phyloP scores from a whole-genome alignment of 2,329 filamentous ascomycete genomes.

The Talaromyces sp. region DNA sequence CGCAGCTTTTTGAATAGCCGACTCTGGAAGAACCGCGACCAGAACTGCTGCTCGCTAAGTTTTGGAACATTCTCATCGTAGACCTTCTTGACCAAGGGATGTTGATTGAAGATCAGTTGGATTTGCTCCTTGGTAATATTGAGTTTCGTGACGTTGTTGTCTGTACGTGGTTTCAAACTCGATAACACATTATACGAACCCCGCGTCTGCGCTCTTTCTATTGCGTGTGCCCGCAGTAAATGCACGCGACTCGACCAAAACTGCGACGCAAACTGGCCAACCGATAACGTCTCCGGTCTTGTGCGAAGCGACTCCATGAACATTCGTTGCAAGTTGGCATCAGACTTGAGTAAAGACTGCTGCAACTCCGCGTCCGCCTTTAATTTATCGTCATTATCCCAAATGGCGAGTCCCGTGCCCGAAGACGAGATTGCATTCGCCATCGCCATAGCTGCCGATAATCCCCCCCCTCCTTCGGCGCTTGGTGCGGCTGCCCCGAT shows the following conservation, averaged over 20 bases:
- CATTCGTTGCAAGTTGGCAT: constrained; percentile 70
- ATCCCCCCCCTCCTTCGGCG: constrained; percentile 33
- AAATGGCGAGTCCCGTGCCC: constrained; percentile 51
- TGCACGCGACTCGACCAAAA: constrained; percentile 92
- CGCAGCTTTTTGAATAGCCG: constrained; percentile 85
- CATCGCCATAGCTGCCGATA: constrained; percentile 72
- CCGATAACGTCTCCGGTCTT: constrained; percentile 79
- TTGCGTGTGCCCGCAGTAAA: constrained; percentile 82
- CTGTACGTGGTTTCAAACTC: constrained; percentile 75
- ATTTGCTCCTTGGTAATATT: constrained; percentile 90
- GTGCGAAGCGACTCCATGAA: constrained; percentile 80
- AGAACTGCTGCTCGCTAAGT: constrained; percentile 76
- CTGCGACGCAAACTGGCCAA: constrained; percentile 78
- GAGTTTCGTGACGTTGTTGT: constrained; percentile 71
- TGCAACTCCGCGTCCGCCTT: constrained; percentile 78
- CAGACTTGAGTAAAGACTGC: constrained; percentile 80
- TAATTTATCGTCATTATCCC: constrained; percentile 78
- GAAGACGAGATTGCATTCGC: constrained; percentile 63
- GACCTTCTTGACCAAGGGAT: constrained; percentile 82
- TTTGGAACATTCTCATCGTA: constrained; percentile 92
- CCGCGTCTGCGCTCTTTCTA: constrained; percentile 79
- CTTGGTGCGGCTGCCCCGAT: constrained; percentile 30
- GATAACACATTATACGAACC: constrained; percentile 93
- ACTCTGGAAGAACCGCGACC: constrained; percentile 91
- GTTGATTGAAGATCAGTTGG: constrained; percentile 86